phyloP scores from a whole-genome alignment of 164 flowering plant genomes.

The Aristolochia contorta region DNA sequence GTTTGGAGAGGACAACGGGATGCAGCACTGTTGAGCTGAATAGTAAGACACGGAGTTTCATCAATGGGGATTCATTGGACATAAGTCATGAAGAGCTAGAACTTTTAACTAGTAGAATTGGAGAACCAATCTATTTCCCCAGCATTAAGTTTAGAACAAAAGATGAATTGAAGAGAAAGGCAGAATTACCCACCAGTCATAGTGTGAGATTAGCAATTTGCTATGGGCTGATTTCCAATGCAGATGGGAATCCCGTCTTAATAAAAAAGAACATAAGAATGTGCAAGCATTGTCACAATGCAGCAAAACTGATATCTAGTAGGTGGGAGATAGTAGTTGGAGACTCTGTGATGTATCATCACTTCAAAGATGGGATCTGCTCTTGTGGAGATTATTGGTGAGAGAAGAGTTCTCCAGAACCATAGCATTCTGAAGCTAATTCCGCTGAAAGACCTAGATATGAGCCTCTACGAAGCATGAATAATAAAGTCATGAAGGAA shows the following conservation, averaged over 20 bases:
- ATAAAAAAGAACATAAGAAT: constrained; percentile 52
- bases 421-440: not conserved
- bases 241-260: constrained; percentile 34
- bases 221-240: constrained; percentile 45
- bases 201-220: constrained; percentile 57
- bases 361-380: constrained; percentile 49
- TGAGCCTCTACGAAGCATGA: too few species aligned
- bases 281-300: constrained; percentile 47
- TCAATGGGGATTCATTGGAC: constrained; percentile 35
- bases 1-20: constrained; percentile 30
- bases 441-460: too few species aligned
- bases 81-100: constrained; percentile 31
- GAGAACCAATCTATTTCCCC: constrained; percentile 18
- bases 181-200: constrained; percentile 29
- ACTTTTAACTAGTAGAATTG: constrained; percentile 25
- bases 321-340: constrained; percentile 52
- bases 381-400: constrained; percentile 69
- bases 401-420: not conserved
- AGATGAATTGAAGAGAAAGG: constrained; percentile 19
- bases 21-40: constrained; percentile 30
- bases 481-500: too few species aligned
- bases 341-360: constrained; percentile 52
- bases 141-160: constrained; percentile 25
- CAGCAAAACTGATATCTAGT: constrained; percentile 40
- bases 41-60: constrained; percentile 26